A percentile compares a stretch with the other conserved stretches of the same genome.
phyloP scores from a whole-genome alignment of 345 rosid genomes.

The Gossypium mustelinum region DNA sequence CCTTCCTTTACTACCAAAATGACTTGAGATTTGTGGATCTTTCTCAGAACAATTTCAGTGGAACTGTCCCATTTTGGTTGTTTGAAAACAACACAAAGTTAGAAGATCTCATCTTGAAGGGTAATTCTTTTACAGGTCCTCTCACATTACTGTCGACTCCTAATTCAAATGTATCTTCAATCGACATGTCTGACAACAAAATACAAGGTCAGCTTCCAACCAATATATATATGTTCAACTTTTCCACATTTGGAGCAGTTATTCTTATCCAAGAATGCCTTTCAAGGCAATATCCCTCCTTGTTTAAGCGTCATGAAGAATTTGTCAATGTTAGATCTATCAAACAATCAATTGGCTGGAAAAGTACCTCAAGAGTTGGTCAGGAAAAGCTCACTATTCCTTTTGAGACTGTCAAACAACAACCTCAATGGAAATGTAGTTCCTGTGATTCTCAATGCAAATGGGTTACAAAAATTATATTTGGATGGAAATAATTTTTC shows the following conservation, averaged over 20 bases:
- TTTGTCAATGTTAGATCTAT: conserved; percentile 12
- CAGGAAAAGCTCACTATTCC: background rate
- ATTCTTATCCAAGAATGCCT: conserved; percentile 16
- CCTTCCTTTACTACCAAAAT: conserved; percentile 15
- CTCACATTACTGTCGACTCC: too few relatives aligned
- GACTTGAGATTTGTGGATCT: conserved; percentile 7
- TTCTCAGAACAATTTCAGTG: background rate
- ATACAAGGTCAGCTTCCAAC: conserved; percentile 8
- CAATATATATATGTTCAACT: background rate
- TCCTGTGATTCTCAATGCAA: background rate
- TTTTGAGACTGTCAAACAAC: background rate
- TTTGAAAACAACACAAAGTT: conserved; percentile 26
- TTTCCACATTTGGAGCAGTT: background rate
- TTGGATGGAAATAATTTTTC: conserved; percentile 8
- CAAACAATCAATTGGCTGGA: conserved; percentile 7
- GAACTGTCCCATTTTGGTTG: conserved; percentile 27
- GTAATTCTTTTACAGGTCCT: background rate
- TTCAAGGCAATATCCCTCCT: conserved; percentile 23
- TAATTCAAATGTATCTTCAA: background rate
- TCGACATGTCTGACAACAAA: conserved; percentile 17
- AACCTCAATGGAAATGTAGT: background rate
- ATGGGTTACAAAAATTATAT: background rate
- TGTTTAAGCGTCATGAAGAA: conserved; percentile 3
- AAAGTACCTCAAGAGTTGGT: background rate
- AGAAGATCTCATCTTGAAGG: background rate